Conservation (phyloP, 169 alveolate genomes). For the Blepharisma undulans region DNA sequence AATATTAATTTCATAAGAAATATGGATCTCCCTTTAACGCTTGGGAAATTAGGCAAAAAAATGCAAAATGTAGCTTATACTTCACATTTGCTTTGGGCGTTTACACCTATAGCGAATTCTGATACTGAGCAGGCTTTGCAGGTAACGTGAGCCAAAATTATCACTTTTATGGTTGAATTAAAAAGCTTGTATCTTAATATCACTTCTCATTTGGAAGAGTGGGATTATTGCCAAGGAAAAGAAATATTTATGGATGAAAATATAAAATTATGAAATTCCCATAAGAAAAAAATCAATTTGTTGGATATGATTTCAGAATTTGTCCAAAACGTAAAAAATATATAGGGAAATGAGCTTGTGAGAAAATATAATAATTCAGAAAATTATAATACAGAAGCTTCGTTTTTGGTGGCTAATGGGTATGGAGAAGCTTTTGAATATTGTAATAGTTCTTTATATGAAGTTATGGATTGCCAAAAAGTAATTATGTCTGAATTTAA, state of each 20-base stretch:
- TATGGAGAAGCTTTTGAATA: neutral
- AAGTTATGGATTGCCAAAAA: neutral
- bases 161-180: neutral
- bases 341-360: neutral
- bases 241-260: neutral
- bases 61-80: neutral
- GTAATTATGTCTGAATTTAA: neutral
- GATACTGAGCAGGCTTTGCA: neutral
- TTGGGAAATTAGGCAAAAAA: neutral
- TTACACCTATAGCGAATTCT: neutral
- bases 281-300: neutral
- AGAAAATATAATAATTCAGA: neutral
- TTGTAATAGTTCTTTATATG: neutral
- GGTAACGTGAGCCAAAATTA: neutral
- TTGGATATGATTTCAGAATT: neutral
- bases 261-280: neutral
- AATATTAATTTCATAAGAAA: neutral
- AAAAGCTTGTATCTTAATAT: neutral
- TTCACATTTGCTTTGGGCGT: neutral
- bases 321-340: neutral
- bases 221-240: neutral
- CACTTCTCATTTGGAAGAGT: neutral
- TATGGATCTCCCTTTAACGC: neutral
- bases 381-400: neutral
- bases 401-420: neutral